These are phyloP conservation scores for Arctostaphylos glauca DNA, from an alignment of 148 eudicot genomes.

Conservation along the genomic window DNA sequence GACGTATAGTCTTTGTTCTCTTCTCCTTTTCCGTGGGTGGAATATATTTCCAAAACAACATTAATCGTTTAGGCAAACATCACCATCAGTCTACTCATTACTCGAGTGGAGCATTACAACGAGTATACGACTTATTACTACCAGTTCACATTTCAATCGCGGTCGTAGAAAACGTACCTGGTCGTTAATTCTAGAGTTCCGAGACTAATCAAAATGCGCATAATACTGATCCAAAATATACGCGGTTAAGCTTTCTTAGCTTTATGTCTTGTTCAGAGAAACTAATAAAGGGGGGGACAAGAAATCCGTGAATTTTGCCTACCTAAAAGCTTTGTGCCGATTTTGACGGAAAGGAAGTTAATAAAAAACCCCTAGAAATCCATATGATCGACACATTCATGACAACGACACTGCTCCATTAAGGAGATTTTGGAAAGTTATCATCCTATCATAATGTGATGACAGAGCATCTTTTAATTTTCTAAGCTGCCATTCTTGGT, in stretches of 20 bases:
- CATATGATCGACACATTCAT: neutral
- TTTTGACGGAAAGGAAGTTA: neutral
- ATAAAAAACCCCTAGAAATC: neutral
- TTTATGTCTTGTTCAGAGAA: slow-evolving; percentile 14
- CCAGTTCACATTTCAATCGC: too few relatives aligned
- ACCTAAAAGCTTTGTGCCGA: slow-evolving; percentile 15
- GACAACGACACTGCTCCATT: slow-evolving; percentile 12
- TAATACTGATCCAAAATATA: too few relatives aligned
- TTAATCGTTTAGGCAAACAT: slow-evolving; percentile 13
- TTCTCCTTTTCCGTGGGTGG: slow-evolving; percentile 14
- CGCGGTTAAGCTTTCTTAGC: neutral
- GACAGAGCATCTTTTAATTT: neutral
- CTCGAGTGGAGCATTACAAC: too few relatives aligned
- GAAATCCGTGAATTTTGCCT: slow-evolving; percentile 32
- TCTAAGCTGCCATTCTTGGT: neutral
- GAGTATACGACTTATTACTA: too few relatives aligned
- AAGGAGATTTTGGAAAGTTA: neutral
- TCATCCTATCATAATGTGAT: neutral
- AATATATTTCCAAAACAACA: neutral
- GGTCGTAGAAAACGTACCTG: too few relatives aligned
- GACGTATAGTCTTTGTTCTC: slow-evolving; percentile 17
- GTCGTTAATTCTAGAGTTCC: too few relatives aligned
- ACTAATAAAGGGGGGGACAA: slow-evolving; percentile 13
- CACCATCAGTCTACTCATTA: neutral
- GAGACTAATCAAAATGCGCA: too few relatives aligned